Evolutionary conservation across 2,329 filamentous ascomycete genomes (phyloP), one percentile per base, ranked within the genome.

Genomic region (Stagonosporopsis rhizophila): DNA sequence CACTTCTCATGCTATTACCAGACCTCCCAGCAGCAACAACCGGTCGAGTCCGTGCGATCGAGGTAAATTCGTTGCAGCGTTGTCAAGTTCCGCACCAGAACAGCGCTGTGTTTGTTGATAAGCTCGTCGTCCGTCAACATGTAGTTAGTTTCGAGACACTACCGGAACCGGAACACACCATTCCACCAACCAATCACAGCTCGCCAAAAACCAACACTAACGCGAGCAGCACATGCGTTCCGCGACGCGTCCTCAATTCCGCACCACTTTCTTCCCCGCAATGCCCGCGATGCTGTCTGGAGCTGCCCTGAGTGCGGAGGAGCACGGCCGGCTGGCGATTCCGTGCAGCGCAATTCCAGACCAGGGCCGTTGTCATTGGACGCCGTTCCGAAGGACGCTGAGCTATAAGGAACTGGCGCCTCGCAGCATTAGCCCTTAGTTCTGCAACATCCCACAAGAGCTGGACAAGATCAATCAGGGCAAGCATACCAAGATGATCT

Each of bases 401-500:
- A n/a, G 23, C 2, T 56, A 51, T 56, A 56, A 51, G 46, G 37
- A 42, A 56, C 20, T 25, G 23, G 42, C 12, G 53, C n/a, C 22
- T 30, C 38, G 6, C 34, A 41, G 14, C 12, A 20, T n/a, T n/a
- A n/a, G n/a, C n/a, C n/a, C n/a, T n/a, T n/a, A n/a, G n/a, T n/a
- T n/a, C n/a, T n/a, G n/a, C n/a, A n/a, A n/a, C n/a, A n/a, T n/a
- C n/a, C n/a, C n/a, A 34, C 14, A 44, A 49, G 45, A 25, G 19
- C 15, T 27, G 32, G 19, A 25, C 5, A 30, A 41, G 12, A 35
- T 15, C 7, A 8, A 7, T n/a, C n/a, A 23, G 37, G 15, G 23
- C 30, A 23, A 8, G 6, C 19, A 19, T 1, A 23, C 6, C 28
- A 40, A 28, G 20, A 74, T 75, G 71, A 73, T 72, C 25, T 70